These are phyloP conservation scores for Zygoascus bituminiphila DNA, from an alignment of 805 yeast genomes.

Conservation along the genomic window DNA sequence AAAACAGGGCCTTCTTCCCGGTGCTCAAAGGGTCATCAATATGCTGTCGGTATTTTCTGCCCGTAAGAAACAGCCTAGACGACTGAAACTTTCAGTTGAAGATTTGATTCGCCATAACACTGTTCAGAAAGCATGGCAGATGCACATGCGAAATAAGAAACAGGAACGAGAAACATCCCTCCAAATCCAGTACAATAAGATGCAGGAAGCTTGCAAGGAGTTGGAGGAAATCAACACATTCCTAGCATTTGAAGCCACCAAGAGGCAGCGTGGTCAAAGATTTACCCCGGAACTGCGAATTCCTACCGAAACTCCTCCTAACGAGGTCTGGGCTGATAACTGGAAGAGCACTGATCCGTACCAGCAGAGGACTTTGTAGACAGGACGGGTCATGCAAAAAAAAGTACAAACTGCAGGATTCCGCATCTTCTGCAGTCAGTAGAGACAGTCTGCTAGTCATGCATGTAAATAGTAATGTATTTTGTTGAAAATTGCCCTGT, in stretches of 20 bases:
- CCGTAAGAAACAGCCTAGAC: slow-evolving; percentile 77
- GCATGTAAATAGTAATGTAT: slow-evolving; percentile 1
- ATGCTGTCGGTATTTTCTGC: slow-evolving; percentile 81
- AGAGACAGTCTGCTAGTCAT: too few species aligned
- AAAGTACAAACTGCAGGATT: too few species aligned
- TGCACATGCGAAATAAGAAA: slow-evolving; percentile 47
- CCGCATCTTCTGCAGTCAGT: too few species aligned
- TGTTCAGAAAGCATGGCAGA: slow-evolving; percentile 75
- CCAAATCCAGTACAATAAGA: slow-evolving; percentile 53
- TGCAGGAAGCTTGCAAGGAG: slow-evolving; percentile 64
- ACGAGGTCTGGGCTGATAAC: slow-evolving; percentile 61
- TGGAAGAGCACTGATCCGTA: slow-evolving; percentile 23
- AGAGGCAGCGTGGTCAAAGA: slow-evolving; percentile 45
- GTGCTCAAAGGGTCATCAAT: slow-evolving; percentile 40
- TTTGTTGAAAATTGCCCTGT: background rate
- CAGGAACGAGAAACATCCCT: slow-evolving; percentile 29
- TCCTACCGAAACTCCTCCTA: slow-evolving; percentile 87
- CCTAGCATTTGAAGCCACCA: slow-evolving; percentile 56
- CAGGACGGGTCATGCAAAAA: too few species aligned
- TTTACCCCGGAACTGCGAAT: slow-evolving; percentile 79
- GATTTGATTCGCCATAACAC: slow-evolving; percentile 80
- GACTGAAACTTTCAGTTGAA: slow-evolving; percentile 66
- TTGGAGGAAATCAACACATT: slow-evolving; percentile 39
- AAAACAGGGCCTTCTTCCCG: slow-evolving; percentile 34
- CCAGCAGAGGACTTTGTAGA: slow-evolving; percentile 2